These are phyloP conservation scores for Botrytis cinerea DNA, from an alignment of 2,329 filamentous ascomycete genomes.

Conservation along the genomic window DNA sequence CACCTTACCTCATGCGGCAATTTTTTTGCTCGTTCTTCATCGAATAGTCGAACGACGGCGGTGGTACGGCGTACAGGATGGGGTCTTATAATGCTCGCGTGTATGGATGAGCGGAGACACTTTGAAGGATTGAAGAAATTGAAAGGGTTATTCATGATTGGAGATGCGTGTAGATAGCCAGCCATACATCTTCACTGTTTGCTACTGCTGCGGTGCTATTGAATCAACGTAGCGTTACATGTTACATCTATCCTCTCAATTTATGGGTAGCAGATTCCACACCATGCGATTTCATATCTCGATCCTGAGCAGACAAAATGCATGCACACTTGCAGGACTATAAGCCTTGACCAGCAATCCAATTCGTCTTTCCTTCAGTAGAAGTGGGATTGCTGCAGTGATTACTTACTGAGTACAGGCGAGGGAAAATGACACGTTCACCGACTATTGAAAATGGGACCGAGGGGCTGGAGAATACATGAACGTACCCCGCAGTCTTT, in stretches of 20 bases:
- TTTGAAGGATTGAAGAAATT: neutral
- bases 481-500: slow-evolving; percentile 25
- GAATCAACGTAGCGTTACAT: neutral
- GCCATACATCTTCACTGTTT: slow-evolving; percentile 1
- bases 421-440: slow-evolving; percentile 18
- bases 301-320: neutral
- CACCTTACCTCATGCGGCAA: neutral
- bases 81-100: neutral
- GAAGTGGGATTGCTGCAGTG: neutral
- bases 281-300: slow-evolving; percentile 5
- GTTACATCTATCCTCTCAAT: neutral
- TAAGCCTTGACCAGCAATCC: neutral
- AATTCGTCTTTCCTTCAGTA: neutral
- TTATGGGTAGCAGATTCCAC: neutral
- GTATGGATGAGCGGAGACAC: neutral
- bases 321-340: slow-evolving; percentile 1
- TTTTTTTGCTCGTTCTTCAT: neutral
- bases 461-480: slow-evolving; percentile 19
- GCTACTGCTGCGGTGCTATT: neutral
- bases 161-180: neutral
- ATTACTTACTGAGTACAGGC: slow-evolving; percentile 1
- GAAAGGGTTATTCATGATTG: neutral
- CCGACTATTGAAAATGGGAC: slow-evolving; percentile 17
- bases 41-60: slow-evolving; percentile 1
- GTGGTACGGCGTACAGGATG: neutral